Evolutionary conservation across 169 alveolate genomes (phyloP), one percentile per base, ranked within the genome.

Genomic region (Plasmodium fragile): DNA sequence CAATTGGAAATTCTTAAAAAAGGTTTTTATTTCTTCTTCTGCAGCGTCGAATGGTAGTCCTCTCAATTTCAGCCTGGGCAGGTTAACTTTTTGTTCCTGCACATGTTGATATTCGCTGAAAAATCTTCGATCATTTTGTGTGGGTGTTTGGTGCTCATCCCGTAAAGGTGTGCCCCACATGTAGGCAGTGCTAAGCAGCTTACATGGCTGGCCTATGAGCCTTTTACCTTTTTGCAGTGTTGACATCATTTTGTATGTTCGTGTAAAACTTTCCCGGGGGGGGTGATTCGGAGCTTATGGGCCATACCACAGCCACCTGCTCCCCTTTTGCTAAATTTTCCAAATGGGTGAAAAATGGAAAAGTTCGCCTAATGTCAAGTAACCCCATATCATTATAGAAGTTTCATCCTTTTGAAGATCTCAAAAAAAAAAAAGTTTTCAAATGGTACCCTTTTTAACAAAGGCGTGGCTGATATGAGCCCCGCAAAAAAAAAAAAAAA

Each of bases 11-110:
- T 75, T 28, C 25, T 59, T 73, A 70, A 87, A 87, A 53, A 87
- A 87, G 8, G 34, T 70, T 87, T 75, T 87, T 87, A 87, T 87
- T 87, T 87, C 93, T 22, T 87, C 93, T 87, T 69, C 89, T 1
- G 89, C 22, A 13, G 65, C 93, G 70, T 87, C 87, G 80, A 87
- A 87, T 13, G 93, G 93, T 59, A 87, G 69, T 22, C 93, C 93
- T 87, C 93, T 75, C 32, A 87, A 32, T 25, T 87, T 87, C 49
- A 87, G 65, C 69, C 93, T 73, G 3, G 93, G 93, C 41, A 87
- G 69, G 70, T 87, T 87, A 71, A 83, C 72, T 83, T 83, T 83
- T 41, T 41, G 39, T 73, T 83, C 83, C 36, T 83, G 55, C 78
- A 71, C 78, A 71, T 83, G 25, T 36, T 36, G 34, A 32, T 83